A percentile compares a stretch with the other conserved stretches of the same genome.
These are phyloP conservation scores for Psilocybe sp. DNA, from an alignment of 768 basidiomycete species.

Conservation along the genomic window DNA sequence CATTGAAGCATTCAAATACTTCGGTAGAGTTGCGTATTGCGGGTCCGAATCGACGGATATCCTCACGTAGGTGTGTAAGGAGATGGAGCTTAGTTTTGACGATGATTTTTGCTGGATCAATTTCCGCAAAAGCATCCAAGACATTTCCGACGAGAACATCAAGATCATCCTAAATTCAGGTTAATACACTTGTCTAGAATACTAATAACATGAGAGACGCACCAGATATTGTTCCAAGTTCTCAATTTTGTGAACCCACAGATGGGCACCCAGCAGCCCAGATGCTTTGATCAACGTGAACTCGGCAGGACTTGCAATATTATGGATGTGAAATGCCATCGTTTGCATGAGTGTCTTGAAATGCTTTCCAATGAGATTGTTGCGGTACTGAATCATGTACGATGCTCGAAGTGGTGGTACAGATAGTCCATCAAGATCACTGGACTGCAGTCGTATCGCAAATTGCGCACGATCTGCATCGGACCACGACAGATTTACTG, in stretches of 20 bases:
- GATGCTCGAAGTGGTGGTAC: constrained; percentile 21
- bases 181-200: too few species aligned
- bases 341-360: constrained; percentile 32
- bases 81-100: constrained; percentile 30
- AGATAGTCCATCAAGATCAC: constrained; percentile 11
- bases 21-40: constrained; percentile 24
- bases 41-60: constrained; percentile 26
- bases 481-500: constrained; percentile 19
- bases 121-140: constrained; percentile 22
- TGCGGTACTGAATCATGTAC: constrained; percentile 32
- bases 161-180: constrained; percentile 20
- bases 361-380: constrained; percentile 32
- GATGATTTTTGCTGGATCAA: constrained; percentile 25
- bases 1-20: constrained; percentile 36
- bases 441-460: constrained; percentile 25
- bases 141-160: constrained; percentile 24
- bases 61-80: constrained; percentile 22
- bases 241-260: constrained; percentile 32
- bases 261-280: constrained; percentile 19
- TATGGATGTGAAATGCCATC: constrained; percentile 27
- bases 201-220: too few species aligned
- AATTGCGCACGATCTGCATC: constrained; percentile 16
- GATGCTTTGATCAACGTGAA: constrained; percentile 21
- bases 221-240: constrained; percentile 27
- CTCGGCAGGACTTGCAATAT: constrained; percentile 15